phyloP scores from a whole-genome alignment of 2,329 filamentous ascomycete species.

The Ceratocystis huliohia region DNA sequence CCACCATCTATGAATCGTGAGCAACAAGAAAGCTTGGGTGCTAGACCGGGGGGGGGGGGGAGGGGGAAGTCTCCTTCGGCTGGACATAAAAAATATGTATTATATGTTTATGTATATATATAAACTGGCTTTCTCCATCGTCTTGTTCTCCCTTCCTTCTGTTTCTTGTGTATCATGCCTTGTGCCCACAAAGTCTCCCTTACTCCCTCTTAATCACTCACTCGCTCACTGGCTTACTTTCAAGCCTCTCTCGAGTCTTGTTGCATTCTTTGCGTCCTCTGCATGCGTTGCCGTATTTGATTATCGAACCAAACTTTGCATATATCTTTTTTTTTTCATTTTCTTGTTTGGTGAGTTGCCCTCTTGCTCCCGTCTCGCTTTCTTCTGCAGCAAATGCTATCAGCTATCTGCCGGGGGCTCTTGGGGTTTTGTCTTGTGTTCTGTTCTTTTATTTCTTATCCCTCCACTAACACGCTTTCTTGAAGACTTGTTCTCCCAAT shows the following conservation, averaged over 20 bases:
- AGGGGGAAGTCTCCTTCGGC: no score
- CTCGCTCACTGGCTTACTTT: background rate
- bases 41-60: background rate
- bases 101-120: background rate
- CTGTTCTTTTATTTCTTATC: no score
- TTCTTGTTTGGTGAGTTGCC: no score
- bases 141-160: background rate
- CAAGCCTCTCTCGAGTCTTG: background rate
- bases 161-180: background rate
- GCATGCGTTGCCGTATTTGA: no score
- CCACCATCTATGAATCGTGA: background rate
- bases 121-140: background rate
- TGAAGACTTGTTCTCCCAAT: no score
- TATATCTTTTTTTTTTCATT: no score
- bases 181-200: background rate
- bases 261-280: background rate
- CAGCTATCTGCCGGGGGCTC: no score
- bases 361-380: no score
- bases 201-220: background rate
- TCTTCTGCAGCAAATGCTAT: no score
- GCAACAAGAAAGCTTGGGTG: background rate
- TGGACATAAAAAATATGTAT: background rate
- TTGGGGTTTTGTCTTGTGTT: no score
- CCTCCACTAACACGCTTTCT: no score
- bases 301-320: no score